Evolutionary conservation across 2,329 filamentous ascomycete genomes (phyloP), one percentile per base, ranked within the genome.

Genomic region (Ascochyta koolunga): DNA sequence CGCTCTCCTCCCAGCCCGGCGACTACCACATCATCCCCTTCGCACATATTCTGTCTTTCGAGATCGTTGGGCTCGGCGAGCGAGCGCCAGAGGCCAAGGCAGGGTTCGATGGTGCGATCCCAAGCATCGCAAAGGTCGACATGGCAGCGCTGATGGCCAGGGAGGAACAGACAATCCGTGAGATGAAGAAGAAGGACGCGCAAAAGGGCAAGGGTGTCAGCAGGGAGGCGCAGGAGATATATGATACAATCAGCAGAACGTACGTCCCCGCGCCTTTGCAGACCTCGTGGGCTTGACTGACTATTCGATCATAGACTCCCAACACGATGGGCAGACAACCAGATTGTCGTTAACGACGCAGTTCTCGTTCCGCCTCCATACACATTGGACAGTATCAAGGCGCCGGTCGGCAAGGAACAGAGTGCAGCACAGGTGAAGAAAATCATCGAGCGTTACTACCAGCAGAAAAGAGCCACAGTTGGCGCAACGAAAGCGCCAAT

Each of bases 11-110:
- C 56, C 59, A 73, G 61, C 75, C 79, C 5, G 81, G 82, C 53
- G 79, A 86, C 67, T 87, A 85, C 68, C 83, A 82, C 64, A 79
- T 87, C 67, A 80, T 88, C 53, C 83, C 84, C 3, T 77, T 87
- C 58, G 82, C 83, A 43, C 80, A 82, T 56, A 84, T 88, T 63
- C 77, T 83, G 44, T 78, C 74, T 51, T 84, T 86, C 71, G 79
- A 85, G 61, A 70, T 87, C 39, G 68, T 86, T 58, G 64, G 73
- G 16, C 53, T 66, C 15, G 69, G 68, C 32, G 72, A 74, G 54
- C 66, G 76, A 19, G 66, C 64, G 8, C 59, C 70, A 18, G 71
- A 71, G 35, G 63, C 73, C 11, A 66, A 68, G n/a, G 61, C 76
- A 18, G 77, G 78, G 37, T 80, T 81, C 64, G 75, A 80, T 45